Conservation (phyloP, 441 rosid species). For the Biscutella laevigata region DNA sequence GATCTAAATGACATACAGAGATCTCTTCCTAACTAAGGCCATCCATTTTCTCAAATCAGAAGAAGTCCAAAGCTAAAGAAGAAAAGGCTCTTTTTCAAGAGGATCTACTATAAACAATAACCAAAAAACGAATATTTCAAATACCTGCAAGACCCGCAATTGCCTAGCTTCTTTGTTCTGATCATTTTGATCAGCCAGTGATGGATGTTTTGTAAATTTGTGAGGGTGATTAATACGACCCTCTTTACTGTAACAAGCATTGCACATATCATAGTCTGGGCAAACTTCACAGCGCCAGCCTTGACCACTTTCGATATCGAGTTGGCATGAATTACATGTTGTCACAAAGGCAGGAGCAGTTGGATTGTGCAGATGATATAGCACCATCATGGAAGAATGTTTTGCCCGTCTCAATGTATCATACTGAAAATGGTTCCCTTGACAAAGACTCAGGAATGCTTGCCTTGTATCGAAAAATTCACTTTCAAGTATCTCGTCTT, state of each 20-base stretch:
- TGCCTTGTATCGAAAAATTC: constrained; percentile 97
- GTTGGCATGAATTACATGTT: constrained; percentile 72
- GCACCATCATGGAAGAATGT: constrained; percentile 99
- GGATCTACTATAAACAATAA: neutral
- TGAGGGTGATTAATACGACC: constrained; percentile 89
- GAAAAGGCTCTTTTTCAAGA: neutral
- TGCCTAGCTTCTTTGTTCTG: constrained; percentile 98
- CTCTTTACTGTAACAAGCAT: constrained; percentile 75
- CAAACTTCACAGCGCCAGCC: constrained; percentile 99
- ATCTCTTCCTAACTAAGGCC: neutral
- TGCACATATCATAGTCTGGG: constrained; percentile 95
- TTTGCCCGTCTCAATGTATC: constrained; percentile 97
- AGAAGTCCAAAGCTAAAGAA: constrained; percentile 3
- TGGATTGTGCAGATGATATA: constrained; percentile 98
- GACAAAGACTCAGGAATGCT: constrained; percentile 96
- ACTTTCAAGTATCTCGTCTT: constrained; percentile 91
- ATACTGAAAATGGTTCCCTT: constrained; percentile 97
- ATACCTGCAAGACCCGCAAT: constrained; percentile 83
- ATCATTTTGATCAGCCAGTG: constrained; percentile 80
- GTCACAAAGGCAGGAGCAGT: constrained; percentile 97
- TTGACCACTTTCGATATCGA: constrained; percentile 95
- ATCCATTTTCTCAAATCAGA: neutral
- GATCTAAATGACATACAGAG: constrained; percentile 18
- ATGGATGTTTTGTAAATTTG: constrained; percentile 86
- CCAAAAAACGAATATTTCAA: neutral